phyloP scores from a whole-genome alignment of 177 flowering plant genomes.

The Vitis hybrid region DNA sequence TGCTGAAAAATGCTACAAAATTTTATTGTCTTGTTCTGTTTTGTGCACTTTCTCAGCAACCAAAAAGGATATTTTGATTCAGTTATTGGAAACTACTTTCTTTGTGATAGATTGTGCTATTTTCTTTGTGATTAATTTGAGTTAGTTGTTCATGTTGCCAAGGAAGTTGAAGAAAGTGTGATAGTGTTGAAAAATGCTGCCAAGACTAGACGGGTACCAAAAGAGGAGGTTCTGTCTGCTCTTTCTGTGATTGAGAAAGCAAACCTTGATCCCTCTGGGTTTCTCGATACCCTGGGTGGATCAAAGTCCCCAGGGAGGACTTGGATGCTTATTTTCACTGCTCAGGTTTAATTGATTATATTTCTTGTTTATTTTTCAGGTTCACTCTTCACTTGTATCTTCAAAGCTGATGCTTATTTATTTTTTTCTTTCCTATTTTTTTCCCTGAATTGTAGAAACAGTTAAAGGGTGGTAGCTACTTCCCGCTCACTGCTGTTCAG shows the following conservation, averaged over 20 bases:
- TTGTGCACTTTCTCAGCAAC: too few relatives aligned
- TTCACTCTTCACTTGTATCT: background rate
- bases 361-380: background rate
- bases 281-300: constrained; percentile 85
- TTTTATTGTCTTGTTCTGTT: too few relatives aligned
- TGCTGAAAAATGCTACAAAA: too few relatives aligned
- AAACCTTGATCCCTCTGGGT: constrained; percentile 67
- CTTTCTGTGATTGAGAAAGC: constrained; percentile 73
- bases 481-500: constrained; percentile 94
- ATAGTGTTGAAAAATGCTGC: constrained; percentile 82
- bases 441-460: constrained; percentile 40
- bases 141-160: constrained; percentile 2
- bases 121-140: constrained; percentile 1
- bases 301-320: constrained; percentile 85
- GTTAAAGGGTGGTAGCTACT: constrained; percentile 68
- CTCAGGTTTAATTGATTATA: constrained; percentile 46
- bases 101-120: background rate
- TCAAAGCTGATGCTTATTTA: background rate
- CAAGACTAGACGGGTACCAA: constrained; percentile 64
- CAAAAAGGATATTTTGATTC: too few relatives aligned
- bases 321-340: constrained; percentile 96
- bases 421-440: background rate
- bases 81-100: background rate
- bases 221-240: constrained; percentile 67
- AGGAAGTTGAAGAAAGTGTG: constrained; percentile 81